phyloP scores from a whole-genome alignment of 805 yeast genomes.

The Candida arabinofermentans region DNA sequence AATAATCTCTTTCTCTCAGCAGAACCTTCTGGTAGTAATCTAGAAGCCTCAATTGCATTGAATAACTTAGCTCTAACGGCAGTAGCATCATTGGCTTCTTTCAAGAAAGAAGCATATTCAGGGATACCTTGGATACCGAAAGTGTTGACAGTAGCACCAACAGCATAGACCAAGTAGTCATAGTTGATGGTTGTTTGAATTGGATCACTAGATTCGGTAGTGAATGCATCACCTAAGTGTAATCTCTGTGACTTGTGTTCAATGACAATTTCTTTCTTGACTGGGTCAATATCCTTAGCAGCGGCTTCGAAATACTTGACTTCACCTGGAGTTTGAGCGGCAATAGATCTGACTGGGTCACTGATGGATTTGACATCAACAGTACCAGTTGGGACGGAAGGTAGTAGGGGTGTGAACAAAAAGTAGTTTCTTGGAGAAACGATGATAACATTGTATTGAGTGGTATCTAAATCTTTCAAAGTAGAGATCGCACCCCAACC shows the following conservation, averaged over 20 bases:
- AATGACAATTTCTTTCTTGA: slow-evolving; percentile 56
- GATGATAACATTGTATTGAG: slow-evolving; percentile 81
- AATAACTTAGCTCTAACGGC: slow-evolving; percentile 75
- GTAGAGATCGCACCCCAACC: slow-evolving; percentile 94
- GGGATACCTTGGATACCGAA: slow-evolving; percentile 92
- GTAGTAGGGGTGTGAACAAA: slow-evolving; percentile 90
- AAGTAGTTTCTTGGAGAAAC: slow-evolving; percentile 93
- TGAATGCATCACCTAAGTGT: slow-evolving; percentile 48
- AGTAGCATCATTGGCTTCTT: slow-evolving; percentile 84
- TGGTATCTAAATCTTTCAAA: slow-evolving; percentile 78
- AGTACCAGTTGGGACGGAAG: slow-evolving; percentile 91
- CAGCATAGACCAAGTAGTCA: slow-evolving; percentile 85
- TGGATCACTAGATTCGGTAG: slow-evolving; percentile 36
- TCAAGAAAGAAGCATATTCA: slow-evolving; percentile 80
- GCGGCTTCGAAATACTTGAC: slow-evolving; percentile 85
- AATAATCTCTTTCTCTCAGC: slow-evolving; percentile 80
- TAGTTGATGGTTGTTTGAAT: slow-evolving; percentile 48
- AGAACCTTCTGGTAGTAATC: slow-evolving; percentile 60
- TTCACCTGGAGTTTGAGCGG: slow-evolving; percentile 69
- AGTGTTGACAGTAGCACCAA: slow-evolving; percentile 91
- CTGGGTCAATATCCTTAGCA: slow-evolving; percentile 80
- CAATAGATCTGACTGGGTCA: slow-evolving; percentile 85
- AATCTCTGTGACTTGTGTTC: slow-evolving; percentile 50
- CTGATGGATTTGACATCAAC: slow-evolving; percentile 85
- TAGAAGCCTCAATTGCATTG: slow-evolving; percentile 85